A percentile compares a stretch with the other conserved stretches of the same genome.
These are phyloP conservation scores for Medicago arabica DNA, from an alignment of 306 rosid genomes.

Conservation along the genomic window DNA sequence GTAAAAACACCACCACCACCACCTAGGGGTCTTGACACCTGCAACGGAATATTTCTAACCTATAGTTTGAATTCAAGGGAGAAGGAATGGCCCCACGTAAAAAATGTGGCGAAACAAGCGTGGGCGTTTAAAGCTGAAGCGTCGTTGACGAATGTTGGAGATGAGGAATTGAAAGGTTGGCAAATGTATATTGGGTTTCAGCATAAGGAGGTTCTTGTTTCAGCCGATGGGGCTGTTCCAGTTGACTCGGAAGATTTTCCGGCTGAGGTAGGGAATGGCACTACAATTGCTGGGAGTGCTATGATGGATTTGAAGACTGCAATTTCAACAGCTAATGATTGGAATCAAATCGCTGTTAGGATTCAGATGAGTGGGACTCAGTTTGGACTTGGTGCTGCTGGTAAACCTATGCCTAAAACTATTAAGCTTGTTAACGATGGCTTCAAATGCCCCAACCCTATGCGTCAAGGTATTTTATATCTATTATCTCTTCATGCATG, in stretches of 20 bases:
- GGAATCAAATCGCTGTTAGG: conserved; percentile 56
- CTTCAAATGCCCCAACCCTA: conserved; percentile 69
- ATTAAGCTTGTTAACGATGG: conserved; percentile 76
- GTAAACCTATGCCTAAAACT: conserved; percentile 79
- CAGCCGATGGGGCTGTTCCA: conserved; percentile 56
- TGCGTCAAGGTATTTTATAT: conserved; percentile 45
- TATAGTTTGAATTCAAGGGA: conserved; percentile 52
- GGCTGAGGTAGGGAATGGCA: conserved; percentile 67
- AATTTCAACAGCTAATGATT: conserved; percentile 73
- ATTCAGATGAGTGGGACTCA: conserved; percentile 58
- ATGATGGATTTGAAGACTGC: conserved; percentile 69
- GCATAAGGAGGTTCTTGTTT: conserved; percentile 70
- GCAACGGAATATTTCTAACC: conserved; percentile 75
- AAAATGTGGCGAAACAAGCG: conserved; percentile 70
- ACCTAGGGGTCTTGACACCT: conserved; percentile 43
- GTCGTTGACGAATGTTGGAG: conserved; percentile 62
- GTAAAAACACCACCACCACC: not conserved
- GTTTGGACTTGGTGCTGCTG: conserved; percentile 57
- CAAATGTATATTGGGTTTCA: conserved; percentile 79
- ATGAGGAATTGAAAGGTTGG: conserved; percentile 68
- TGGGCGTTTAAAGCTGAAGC: conserved; percentile 84
- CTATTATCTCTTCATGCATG: not conserved
- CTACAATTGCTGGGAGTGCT: conserved; percentile 56
- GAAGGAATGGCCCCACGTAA: conserved; percentile 66
- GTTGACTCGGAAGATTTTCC: conserved; percentile 74